Percentiles rank a stretch among this genome's conserved stretches.
These are phyloP conservation scores for Hygrophorus russula DNA, from an alignment of 768 basidiomycete genomes.

Conservation along the genomic window DNA sequence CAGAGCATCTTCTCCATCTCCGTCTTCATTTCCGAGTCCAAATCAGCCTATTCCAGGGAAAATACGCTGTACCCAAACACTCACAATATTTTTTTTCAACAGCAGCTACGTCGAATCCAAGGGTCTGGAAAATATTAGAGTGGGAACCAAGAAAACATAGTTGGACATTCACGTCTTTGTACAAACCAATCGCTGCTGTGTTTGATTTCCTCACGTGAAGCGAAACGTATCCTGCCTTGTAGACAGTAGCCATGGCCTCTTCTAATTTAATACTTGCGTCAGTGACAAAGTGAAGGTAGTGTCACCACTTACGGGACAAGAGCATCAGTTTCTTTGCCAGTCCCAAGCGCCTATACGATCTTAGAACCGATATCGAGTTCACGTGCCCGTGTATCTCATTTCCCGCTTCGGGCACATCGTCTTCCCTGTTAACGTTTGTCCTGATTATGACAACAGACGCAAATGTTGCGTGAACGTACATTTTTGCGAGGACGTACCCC, in stretches of 20 bases:
- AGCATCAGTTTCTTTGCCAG: conserved; percentile 94
- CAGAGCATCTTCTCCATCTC: conserved; percentile 91
- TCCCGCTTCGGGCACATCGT: conserved; percentile 50
- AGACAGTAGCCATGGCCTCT: conserved; percentile 83
- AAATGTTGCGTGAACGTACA: conserved; percentile 37
- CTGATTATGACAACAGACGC: too few species aligned
- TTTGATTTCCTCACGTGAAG: conserved; percentile 95
- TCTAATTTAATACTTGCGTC: conserved; percentile 36
- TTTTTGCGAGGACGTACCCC: conserved; percentile 93
- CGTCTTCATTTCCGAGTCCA: conserved; percentile 25
- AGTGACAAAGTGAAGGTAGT: neutral
- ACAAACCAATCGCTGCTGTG: conserved; percentile 80
- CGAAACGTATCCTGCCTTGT: conserved; percentile 78
- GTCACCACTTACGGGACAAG: conserved; percentile 63
- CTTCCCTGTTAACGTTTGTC: conserved; percentile 23
- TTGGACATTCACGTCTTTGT: conserved; percentile 41
- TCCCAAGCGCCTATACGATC: conserved; percentile 87
- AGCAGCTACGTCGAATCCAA: conserved; percentile 81
- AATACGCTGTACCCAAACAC: too few species aligned
- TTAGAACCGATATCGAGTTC: conserved; percentile 89
- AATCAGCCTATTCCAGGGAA: too few species aligned
- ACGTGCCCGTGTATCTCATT: conserved; percentile 84
- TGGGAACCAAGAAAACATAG: too few species aligned
- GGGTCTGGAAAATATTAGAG: conserved; percentile 22
- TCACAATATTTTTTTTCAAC: conserved; percentile 80